A percentile compares a stretch with the other conserved stretches of the same genome.
phyloP scores from a whole-genome alignment of 805 yeast species.

The Alloascoidea africana region DNA sequence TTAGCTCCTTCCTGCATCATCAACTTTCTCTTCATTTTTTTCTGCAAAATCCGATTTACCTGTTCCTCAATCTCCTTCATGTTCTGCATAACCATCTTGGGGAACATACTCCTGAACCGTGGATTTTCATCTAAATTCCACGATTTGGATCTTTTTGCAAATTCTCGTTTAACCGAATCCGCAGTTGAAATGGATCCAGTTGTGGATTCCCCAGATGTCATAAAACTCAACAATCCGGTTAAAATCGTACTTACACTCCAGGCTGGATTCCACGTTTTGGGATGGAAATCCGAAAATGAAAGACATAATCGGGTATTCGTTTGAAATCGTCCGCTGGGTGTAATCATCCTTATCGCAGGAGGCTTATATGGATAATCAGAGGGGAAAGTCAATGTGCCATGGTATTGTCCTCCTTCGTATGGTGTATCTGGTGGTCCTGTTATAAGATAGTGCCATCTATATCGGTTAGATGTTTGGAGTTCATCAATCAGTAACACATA shows the following conservation, averaged over 20 bases:
- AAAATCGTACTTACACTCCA: slow-evolving; percentile 86
- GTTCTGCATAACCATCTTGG: slow-evolving; percentile 41
- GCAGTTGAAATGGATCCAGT: slow-evolving; percentile 69
- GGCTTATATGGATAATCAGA: slow-evolving; percentile 85
- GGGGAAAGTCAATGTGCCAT: slow-evolving; percentile 83
- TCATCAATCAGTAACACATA: not conserved
- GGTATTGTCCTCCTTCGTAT: slow-evolving; percentile 76
- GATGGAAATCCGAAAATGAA: slow-evolving; percentile 82
- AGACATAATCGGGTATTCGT: slow-evolving; percentile 67
- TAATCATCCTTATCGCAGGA: slow-evolving; percentile 76
- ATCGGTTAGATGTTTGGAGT: not conserved
- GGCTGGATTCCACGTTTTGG: slow-evolving; percentile 86
- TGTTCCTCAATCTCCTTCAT: slow-evolving; percentile 15
- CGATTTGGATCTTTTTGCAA: slow-evolving; percentile 43
- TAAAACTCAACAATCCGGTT: slow-evolving; percentile 71
- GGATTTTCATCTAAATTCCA: slow-evolving; percentile 54
- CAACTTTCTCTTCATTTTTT: slow-evolving; percentile 8
- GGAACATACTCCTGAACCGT: slow-evolving; percentile 48
- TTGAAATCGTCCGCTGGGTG: slow-evolving; percentile 80
- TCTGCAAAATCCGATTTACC: slow-evolving; percentile 7
- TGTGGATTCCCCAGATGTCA: slow-evolving; percentile 73
- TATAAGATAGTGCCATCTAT: slow-evolving; percentile 73
- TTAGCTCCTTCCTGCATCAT: slow-evolving; percentile 4
- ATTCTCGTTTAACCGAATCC: slow-evolving; percentile 34
- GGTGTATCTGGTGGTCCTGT: slow-evolving; percentile 90